phyloP scores from a whole-genome alignment of 352 stramenopile species.

The Phytophthora citrophthora region DNA sequence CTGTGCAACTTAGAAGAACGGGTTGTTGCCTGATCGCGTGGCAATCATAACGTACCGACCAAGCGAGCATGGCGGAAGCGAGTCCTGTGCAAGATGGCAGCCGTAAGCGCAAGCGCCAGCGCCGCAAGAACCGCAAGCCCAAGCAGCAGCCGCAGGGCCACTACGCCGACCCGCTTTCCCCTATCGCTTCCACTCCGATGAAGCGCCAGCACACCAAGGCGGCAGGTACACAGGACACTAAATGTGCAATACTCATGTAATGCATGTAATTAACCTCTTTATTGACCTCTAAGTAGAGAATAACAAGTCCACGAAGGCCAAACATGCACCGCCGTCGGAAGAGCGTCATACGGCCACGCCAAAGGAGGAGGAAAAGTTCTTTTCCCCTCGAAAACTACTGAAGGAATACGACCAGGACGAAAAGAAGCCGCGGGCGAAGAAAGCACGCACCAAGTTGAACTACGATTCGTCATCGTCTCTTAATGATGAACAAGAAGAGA shows the following conservation, averaged over 20 bases:
- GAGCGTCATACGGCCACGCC: conserved; percentile 16
- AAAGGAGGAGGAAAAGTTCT: conserved; percentile 52
- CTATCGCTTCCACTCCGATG: conserved; percentile 86
- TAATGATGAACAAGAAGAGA: conserved; percentile 21
- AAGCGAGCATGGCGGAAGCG: conserved; percentile 20
- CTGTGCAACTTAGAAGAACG: conserved; percentile 8
- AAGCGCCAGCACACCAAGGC: conserved; percentile 70
- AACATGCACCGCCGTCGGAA: conserved; percentile 25
- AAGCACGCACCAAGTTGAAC: conserved; percentile 28
- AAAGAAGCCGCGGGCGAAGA: conserved; percentile 31
- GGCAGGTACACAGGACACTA: conserved; percentile 26
- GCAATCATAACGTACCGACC: conserved; percentile 2
- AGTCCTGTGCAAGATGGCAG: conserved; percentile 18
- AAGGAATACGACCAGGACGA: conserved; percentile 58
- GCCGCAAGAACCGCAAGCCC: conserved; percentile 34
- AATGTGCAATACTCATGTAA: neutral
- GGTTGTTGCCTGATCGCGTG: conserved; percentile 27
- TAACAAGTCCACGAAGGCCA: conserved; percentile 55
- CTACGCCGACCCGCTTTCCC: conserved; percentile 82
- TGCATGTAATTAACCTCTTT: neutral
- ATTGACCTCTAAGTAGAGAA: conserved; percentile 35
- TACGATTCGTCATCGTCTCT: conserved; percentile 25
- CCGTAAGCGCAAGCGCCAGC: conserved; percentile 44
- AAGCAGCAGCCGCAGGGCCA: conserved; percentile 46
- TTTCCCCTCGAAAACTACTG: conserved; percentile 68